Base-by-base conservation (phyloP, 345 rosid genomes). In the Cardamine chenopodiifolia region DNA sequence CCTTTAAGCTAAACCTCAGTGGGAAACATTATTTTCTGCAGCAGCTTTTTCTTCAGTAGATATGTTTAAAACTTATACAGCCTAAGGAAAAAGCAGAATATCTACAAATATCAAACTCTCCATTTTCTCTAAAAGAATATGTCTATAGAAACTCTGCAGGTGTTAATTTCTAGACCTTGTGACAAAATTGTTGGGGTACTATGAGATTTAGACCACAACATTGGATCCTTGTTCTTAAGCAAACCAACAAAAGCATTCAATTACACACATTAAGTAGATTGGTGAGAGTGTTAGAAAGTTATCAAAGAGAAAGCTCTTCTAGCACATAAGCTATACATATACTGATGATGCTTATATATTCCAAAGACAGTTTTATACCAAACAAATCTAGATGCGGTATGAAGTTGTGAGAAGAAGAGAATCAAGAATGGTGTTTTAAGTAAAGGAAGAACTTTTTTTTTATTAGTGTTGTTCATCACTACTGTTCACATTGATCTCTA, bases 401-500 rank as follows among this genome's bases (percentile, higher is more conserved):
- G 58, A 61, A 60, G 31, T 15, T 10, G n/a, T 59, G 26, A 15
- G 19, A 58, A 14, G 73, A 60, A 75, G 35, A 52, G 56, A 75
- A 75, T 31, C 48, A 40, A 80, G 72, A 75, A 67, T 45, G 34
- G 52, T 57, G 32, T 35, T 73, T 64, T 35, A 61, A 19, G 70
- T 22, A 73, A 61, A 75, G 34, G 49, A 65, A 59, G 69, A 63
- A 66, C 63, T 10, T 39, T 44, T 68, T 6, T 59, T 40, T 42
- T 83, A 18, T 60, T 59, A 56, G 47, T 64, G 47, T 49, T 29
- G 85, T 47, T 70, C 82, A 82, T 76, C 78, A 69, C 75, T 74
- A 39, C 62, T 79, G 28, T 76, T 83, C 66, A 87, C 72, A 74
- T 87, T 91, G 90, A 90, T 90, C 86, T 90, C 96, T 68, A 90